A percentile compares a stretch with the other conserved stretches of the same genome.
Evolutionary conservation across 2,329 filamentous ascomycete genomes (phyloP).

Genomic region (Pseudonectria buxi): DNA sequence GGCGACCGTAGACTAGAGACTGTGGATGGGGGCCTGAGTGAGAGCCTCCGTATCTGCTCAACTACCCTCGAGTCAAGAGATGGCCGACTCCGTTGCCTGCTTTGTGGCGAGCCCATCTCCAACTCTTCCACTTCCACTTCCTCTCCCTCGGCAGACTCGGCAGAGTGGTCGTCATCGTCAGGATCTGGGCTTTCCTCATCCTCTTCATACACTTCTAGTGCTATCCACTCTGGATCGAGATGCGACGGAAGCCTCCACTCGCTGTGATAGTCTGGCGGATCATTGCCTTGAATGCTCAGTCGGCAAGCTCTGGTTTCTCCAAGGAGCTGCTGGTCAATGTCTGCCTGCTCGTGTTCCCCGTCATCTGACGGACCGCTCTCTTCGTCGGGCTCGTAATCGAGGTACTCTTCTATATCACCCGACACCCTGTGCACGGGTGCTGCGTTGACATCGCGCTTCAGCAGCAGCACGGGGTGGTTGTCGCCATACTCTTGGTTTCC

Average conservation of each 20-base stretch:
- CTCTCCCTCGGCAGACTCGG: too few relatives aligned
- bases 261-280: slow-evolving; percentile 1
- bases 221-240: slow-evolving; percentile 85
- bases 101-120: slow-evolving; percentile 6
- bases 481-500: slow-evolving; percentile 43
- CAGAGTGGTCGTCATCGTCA: slow-evolving; percentile 43
- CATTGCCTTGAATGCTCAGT: slow-evolving; percentile 1
- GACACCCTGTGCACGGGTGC: not conserved
- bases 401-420: slow-evolving; percentile 5
- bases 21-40: slow-evolving; percentile 20
- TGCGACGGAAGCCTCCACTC: slow-evolving; percentile 53
- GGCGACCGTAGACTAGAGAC: slow-evolving; percentile 5
- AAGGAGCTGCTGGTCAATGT: slow-evolving; percentile 40
- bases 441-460: slow-evolving; percentile 24
- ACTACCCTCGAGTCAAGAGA: slow-evolving; percentile 34
- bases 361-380: not conserved
- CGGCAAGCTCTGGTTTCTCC: slow-evolving; percentile 9
- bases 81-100: slow-evolving; percentile 10
- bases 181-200: slow-evolving; percentile 29
- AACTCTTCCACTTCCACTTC: slow-evolving; percentile 25
- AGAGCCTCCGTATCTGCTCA: slow-evolving; percentile 34
- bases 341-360: slow-evolving; percentile 32
- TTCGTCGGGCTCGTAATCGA: slow-evolving; percentile 36
- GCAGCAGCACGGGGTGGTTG: slow-evolving; percentile 28
- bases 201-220: slow-evolving; percentile 75